Base-by-base conservation (phyloP, 495 filamentous ascomycete species). In the Pseudomonodictys pantanalensis region DNA sequence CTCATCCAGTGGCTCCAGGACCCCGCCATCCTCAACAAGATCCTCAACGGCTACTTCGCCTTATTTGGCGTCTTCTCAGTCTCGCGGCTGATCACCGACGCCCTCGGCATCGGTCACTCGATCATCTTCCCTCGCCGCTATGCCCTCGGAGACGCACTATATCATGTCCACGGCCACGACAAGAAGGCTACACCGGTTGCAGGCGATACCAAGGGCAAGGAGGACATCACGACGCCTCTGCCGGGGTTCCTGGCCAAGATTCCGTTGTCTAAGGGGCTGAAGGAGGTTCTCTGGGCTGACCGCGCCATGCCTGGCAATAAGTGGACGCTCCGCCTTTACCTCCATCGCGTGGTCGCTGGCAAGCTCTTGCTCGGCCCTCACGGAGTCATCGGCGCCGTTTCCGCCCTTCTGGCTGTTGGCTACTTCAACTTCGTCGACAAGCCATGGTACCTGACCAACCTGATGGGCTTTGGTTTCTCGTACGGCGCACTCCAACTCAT, bases 1-100 rank as follows among this genome's bases (percentile, higher is more conserved):
- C 77, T 96, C 50, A 90, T 97, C 69, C 90, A 95, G 66, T 95
- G 86, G 80, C 79, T 95, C 24, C 80, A 93, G 62, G 88, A 95
- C 66, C 85, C 92, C 0, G 77, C 82, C 9, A 73, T 93, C 9
- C 66, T 98, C 65, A 97, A 92, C 74, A 88, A 87, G 74, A 82
- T 95, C 18, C 75, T 98, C 11, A 86, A 86, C 32, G 86, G 80
- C 66, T 97, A 98, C 75, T 90, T 96, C 71, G 90, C 89, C 1
- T 68, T 80, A 41, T 83, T 93, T 72, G 89, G 90, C 0, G 69
- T 95, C 12, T 86, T 88, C 52, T 87, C 88, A 46, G 78, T 93
- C 22, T 78, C 82, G 12, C 82, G 82, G 28, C 77, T 95, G 15
- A 60, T 86, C 35, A 86, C 83, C 20, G 91, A 97, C 64, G 66